A percentile compares a stretch with the other conserved stretches of the same genome.
phyloP scores from a whole-genome alignment of 257 asterid genomes.

The Oldenlandia corymbosa region DNA sequence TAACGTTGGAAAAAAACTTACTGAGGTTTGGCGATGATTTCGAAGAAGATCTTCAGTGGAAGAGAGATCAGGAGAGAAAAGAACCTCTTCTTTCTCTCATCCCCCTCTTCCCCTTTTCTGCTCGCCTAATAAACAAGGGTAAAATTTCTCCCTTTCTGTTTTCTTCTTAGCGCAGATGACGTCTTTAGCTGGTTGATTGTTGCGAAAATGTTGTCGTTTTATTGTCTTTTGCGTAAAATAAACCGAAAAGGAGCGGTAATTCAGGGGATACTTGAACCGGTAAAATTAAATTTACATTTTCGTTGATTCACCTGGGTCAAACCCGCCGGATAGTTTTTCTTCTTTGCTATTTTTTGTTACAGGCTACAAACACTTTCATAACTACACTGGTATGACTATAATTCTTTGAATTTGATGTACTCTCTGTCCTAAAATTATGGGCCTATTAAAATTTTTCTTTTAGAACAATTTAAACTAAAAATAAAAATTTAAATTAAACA shows the following conservation, averaged over 20 bases:
- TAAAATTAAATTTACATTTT: conserved; percentile 1
- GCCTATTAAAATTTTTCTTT: too few relatives aligned
- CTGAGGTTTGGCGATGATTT: conserved; percentile 1
- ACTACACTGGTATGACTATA: too few relatives aligned
- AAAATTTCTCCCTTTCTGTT: neutral
- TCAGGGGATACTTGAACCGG: neutral
- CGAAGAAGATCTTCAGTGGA: neutral
- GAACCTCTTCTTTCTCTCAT: neutral
- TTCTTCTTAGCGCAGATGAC: too few relatives aligned
- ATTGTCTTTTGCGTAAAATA: neutral
- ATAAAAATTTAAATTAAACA: too few relatives aligned
- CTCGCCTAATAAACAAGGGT: neutral
- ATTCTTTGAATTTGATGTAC: too few relatives aligned
- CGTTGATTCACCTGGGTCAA: too few relatives aligned
- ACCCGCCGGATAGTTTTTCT: too few relatives aligned
- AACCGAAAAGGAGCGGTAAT: neutral
- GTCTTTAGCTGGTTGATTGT: neutral
- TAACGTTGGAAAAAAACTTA: neutral
- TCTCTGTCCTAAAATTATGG: too few relatives aligned
- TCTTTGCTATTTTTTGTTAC: too few relatives aligned
- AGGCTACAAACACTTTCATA: too few relatives aligned
- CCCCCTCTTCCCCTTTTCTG: neutral
- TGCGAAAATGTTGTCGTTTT: conserved; percentile 1
- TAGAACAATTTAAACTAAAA: too few relatives aligned
- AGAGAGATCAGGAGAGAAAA: conserved; percentile 20